Conservation (phyloP, 257 asterid genomes). For the Solanum sejunctum region DNA sequence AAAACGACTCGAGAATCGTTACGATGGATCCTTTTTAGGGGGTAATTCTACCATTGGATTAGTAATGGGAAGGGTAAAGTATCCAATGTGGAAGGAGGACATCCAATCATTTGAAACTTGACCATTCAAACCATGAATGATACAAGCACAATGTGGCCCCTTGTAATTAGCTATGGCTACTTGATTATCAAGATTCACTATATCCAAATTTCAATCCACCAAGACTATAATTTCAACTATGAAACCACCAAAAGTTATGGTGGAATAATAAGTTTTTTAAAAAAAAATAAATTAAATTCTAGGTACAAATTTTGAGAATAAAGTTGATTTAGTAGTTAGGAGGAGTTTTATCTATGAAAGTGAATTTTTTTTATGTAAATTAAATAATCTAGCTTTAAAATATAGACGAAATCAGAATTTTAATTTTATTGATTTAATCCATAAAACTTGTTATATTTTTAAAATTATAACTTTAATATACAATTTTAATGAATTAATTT, state of each 20-base stretch:
- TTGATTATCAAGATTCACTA: neutral
- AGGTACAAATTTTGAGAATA: neutral
- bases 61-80: conserved; percentile 17
- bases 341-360: neutral
- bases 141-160: conserved; percentile 19
- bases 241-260: neutral
- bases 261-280: neutral
- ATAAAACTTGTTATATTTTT: no score
- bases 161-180: conserved; percentile 2
- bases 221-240: neutral
- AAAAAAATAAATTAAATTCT: neutral
- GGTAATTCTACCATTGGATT: neutral
- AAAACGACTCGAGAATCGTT: no score
- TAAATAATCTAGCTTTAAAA: neutral
- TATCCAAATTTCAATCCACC: neutral
- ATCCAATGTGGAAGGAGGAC: conserved; percentile 68
- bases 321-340: neutral
- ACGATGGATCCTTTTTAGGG: neutral
- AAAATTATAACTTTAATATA: no score
- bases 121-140: conserved; percentile 77
- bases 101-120: conserved; percentile 58
- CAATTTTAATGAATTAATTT: neutral
- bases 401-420: neutral
- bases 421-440: no score
- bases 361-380: neutral